phyloP scores from a whole-genome alignment of 805 yeast species.

The Komagataella pastoris region DNA sequence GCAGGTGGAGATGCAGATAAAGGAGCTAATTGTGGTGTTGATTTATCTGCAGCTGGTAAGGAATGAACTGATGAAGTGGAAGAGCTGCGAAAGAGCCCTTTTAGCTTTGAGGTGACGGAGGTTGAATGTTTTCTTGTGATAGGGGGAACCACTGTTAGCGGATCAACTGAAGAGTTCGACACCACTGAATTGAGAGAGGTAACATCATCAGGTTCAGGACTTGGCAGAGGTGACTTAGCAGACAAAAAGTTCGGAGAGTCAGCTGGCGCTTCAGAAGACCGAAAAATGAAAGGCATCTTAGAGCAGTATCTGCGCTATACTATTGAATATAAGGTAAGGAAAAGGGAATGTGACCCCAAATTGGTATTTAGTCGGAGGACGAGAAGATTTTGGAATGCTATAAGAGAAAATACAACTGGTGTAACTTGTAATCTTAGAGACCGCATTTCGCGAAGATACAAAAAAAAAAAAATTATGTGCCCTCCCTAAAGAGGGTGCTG shows the following conservation, averaged over 20 bases:
- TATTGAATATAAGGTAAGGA: background rate
- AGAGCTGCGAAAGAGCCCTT: background rate
- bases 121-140: background rate
- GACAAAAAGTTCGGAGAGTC: background rate
- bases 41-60: background rate
- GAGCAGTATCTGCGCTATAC: background rate
- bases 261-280: background rate
- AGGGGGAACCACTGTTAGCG: background rate
- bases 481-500: background rate
- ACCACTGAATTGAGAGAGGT: background rate
- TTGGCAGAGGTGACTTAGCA: background rate
- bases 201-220: background rate
- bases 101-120: background rate
- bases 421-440: background rate
- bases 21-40: background rate
- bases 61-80: background rate
- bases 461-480: background rate
- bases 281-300: background rate
- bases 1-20: background rate
- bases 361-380: background rate
- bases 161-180: background rate
- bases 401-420: background rate
- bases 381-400: background rate
- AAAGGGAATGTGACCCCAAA: background rate
- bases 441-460: constrained; percentile 3